Percentiles rank a stretch among this genome's conserved stretches.
phyloP scores from a whole-genome alignment of 192 early-diverging fungal species.

The Podila epicladia region DNA sequence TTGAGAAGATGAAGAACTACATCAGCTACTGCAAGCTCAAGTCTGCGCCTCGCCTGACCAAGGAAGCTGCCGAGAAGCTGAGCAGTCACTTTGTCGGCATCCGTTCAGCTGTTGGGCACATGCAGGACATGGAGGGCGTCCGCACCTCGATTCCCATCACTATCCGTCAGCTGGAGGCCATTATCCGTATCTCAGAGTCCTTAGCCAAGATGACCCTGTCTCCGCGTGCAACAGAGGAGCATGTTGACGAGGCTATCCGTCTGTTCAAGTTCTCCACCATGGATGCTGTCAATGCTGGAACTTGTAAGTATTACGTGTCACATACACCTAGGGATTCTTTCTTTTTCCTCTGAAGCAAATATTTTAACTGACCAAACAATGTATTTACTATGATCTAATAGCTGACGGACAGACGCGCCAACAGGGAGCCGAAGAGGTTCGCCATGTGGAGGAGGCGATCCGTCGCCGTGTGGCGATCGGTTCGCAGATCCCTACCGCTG shows the following conservation, averaged over 20 bases:
- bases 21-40: conserved; percentile 95
- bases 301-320: conserved; percentile 56
- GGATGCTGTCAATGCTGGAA: conserved; percentile 93
- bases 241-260: conserved; percentile 98
- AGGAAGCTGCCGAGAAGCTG: conserved; percentile 92
- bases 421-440: conserved; percentile 80
- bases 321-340: background rate
- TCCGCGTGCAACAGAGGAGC: conserved; percentile 82
- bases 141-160: conserved; percentile 96
- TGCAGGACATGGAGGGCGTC: conserved; percentile 77
- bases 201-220: conserved; percentile 95
- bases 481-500: conserved; percentile 68
- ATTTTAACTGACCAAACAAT: background rate
- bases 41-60: conserved; percentile 92
- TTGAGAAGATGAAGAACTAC: conserved; percentile 96
- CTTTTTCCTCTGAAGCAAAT: background rate
- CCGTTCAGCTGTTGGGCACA: conserved; percentile 81
- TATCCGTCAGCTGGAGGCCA: conserved; percentile 97
- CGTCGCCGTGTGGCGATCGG: conserved; percentile 89
- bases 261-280: conserved; percentile 98
- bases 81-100: conserved; percentile 94
- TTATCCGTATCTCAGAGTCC: conserved; percentile 97
- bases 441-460: conserved; percentile 85
- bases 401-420: conserved; percentile 83
- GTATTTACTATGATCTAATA: conserved; percentile 19